Evolutionary conservation across 148 eudicot genomes (phyloP).

Genomic region (Tetragonia tetragonoides): DNA sequence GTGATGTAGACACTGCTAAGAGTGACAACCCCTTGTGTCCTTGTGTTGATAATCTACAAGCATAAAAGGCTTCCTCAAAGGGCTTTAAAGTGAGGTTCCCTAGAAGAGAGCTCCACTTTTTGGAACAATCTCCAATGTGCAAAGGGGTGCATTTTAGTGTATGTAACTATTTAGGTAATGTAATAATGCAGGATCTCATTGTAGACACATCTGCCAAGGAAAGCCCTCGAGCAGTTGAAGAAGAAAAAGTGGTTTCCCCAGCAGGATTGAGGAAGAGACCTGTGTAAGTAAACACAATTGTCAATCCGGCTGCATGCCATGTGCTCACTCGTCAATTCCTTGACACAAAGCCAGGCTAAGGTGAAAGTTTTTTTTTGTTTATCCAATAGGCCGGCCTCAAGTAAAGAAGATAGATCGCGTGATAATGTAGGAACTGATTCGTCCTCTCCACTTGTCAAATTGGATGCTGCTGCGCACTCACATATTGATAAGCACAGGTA

Average conservation of each 20-base stretch:
- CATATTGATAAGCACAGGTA: constrained; percentile 93
- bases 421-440: constrained; percentile 41
- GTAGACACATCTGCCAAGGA: constrained; percentile 38
- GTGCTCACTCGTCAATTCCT: not conserved
- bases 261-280: constrained; percentile 74
- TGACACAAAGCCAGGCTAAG: constrained; percentile 1
- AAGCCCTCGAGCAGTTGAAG: constrained; percentile 38
- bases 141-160: not conserved
- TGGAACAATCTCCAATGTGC: not conserved
- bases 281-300: constrained; percentile 47
- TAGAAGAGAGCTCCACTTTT: not conserved
- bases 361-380: not conserved
- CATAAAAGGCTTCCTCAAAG: not conserved
- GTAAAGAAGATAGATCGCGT: constrained; percentile 38
- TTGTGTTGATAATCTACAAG: not conserved
- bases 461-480: constrained; percentile 60
- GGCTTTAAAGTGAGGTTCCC: not conserved
- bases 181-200: constrained; percentile 34
- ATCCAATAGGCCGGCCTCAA: constrained; percentile 47
- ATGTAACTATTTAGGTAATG: constrained; percentile 9
- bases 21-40: not conserved
- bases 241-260: constrained; percentile 40
- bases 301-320: not conserved
- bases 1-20: not conserved
- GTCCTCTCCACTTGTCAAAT: constrained; percentile 50